Percentiles rank a stretch among this genome's conserved stretches.
Conservation (phyloP, 2,329 filamentous ascomycete species). For the Alternaria conjuncta region DNA sequence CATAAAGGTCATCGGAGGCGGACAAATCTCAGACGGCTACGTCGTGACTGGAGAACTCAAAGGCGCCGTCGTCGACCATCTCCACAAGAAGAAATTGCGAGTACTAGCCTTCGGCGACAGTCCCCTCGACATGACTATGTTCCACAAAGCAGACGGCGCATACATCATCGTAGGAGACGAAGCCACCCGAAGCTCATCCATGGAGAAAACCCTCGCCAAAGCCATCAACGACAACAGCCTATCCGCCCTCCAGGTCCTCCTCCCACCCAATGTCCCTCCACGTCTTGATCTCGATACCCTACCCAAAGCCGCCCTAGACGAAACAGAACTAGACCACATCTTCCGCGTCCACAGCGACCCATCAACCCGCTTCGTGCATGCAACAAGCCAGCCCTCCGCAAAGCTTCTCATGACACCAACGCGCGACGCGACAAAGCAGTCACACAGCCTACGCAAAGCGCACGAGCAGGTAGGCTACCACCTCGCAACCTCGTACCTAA, state of each 20-base stretch:
- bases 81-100: constrained; percentile 46
- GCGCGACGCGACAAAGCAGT: constrained; percentile 57
- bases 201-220: constrained; percentile 56
- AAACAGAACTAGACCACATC: not conserved
- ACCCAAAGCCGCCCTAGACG: constrained; percentile 46
- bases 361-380: constrained; percentile 42
- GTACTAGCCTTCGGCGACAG: constrained; percentile 69
- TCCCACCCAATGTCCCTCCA: constrained; percentile 50
- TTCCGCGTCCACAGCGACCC: constrained; percentile 23
- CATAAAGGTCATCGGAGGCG: constrained; percentile 62
- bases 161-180: constrained; percentile 63
- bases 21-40: constrained; percentile 54
- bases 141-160: constrained; percentile 59
- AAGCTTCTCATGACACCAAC: constrained; percentile 62
- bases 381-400: constrained; percentile 54
- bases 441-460: constrained; percentile 56
- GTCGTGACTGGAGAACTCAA: constrained; percentile 63
- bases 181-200: constrained; percentile 55
- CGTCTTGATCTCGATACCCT: constrained; percentile 55
- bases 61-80: constrained; percentile 52
- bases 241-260: constrained; percentile 54
- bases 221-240: constrained; percentile 54
- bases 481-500: constrained; percentile 59
- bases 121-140: constrained; percentile 64
- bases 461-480: constrained; percentile 61